Conservation (phyloP, 2,329 filamentous ascomycete genomes). For the Ceratocystiopsis minuta region DNA sequence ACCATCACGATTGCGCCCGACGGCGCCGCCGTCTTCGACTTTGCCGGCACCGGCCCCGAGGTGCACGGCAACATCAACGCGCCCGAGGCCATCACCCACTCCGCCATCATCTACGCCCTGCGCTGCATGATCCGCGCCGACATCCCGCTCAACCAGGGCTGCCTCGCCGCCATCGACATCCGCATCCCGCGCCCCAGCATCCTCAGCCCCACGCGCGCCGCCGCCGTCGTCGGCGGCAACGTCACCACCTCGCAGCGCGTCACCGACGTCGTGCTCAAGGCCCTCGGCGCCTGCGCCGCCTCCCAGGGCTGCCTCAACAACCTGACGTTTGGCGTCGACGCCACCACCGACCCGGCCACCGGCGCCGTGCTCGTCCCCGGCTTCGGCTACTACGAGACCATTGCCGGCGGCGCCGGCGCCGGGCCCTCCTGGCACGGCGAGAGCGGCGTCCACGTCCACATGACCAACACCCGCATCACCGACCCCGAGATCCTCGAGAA, state of each 20-base stretch:
- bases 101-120: conserved; percentile 21
- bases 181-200: conserved; percentile 16
- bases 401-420: conserved; percentile 18
- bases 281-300: conserved; percentile 13
- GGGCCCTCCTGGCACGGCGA: conserved; percentile 15
- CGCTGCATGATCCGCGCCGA: conserved; percentile 18
- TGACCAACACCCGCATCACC: conserved; percentile 18
- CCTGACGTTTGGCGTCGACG: conserved; percentile 16
- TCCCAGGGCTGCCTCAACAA: conserved; percentile 17
- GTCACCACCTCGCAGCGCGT: conserved; percentile 16
- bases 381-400: conserved; percentile 17
- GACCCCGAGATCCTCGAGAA: conserved; percentile 19
- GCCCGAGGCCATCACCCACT: conserved; percentile 8
- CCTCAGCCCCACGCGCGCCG: conserved; percentile 14
- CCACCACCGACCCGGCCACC: conserved; percentile 5
- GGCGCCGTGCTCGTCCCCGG: conserved; percentile 11
- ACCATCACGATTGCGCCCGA: conserved; percentile 15
- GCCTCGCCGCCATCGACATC: conserved; percentile 18
- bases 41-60: conserved; percentile 16
- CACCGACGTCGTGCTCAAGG: conserved; percentile 16
- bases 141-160: conserved; percentile 23
- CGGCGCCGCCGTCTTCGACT: conserved; percentile 20
- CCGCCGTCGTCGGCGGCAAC: conserved; percentile 24
- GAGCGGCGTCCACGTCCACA: conserved; percentile 14
- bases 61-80: conserved; percentile 8